These are phyloP conservation scores for Phylloporus sp. DNA, from an alignment of 768 basidiomycete genomes.

Conservation along the genomic window DNA sequence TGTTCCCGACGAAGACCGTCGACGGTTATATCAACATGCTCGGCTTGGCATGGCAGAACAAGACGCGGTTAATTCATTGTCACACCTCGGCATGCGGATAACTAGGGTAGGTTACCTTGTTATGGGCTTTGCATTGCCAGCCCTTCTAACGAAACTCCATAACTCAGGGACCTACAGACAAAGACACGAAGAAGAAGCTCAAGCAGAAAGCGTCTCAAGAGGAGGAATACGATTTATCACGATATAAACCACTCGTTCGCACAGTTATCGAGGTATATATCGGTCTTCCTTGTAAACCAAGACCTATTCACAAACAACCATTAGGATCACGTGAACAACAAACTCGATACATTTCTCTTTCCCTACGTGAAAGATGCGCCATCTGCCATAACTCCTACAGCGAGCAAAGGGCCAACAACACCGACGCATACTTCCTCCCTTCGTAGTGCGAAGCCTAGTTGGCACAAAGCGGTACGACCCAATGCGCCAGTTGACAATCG, in stretches of 20 bases:
- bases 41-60: conserved; percentile 83
- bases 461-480: conserved; percentile 74
- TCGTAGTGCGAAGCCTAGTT: conserved; percentile 84
- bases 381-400: conserved; percentile 41
- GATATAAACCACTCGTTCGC: conserved; percentile 82
- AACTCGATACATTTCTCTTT: conserved; percentile 74
- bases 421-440: conserved; percentile 68
- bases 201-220: conserved; percentile 72
- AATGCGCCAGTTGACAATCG: conserved; percentile 50
- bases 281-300: background rate
- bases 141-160: background rate
- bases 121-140: background rate
- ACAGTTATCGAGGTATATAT: conserved; percentile 73
- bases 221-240: conserved; percentile 96
- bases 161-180: conserved; percentile 64
- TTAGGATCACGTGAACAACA: conserved; percentile 80
- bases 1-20: conserved; percentile 96
- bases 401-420: conserved; percentile 43
- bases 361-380: conserved; percentile 88
- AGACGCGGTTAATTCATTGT: conserved; percentile 87
- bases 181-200: conserved; percentile 74
- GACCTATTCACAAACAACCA: background rate
- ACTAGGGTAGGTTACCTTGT: conserved; percentile 55
- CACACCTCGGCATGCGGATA: conserved; percentile 78
- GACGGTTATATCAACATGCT: conserved; percentile 93